Percentiles rank a stretch among this genome's conserved stretches.
Conservation (phyloP, 352 stramenopile species). For the Globisporangium nagaii region DNA sequence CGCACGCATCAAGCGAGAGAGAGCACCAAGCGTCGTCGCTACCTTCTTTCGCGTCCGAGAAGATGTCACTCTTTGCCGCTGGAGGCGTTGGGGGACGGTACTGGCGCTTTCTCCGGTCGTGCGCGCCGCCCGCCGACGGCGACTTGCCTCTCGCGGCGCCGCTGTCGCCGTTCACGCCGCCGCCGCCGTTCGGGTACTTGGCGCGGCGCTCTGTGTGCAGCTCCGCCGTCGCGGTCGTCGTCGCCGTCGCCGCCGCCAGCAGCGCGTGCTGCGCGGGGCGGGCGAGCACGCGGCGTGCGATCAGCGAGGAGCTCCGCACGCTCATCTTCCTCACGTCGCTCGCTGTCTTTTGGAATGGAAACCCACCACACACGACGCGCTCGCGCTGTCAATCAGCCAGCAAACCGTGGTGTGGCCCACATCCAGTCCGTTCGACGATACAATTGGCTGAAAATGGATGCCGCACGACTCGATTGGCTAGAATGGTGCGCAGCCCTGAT, state of each 20-base stretch:
- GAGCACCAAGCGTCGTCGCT: not conserved
- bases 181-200: conserved; percentile 6
- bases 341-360: not conserved
- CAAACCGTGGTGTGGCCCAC: not conserved
- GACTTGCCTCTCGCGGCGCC: not conserved
- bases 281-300: conserved; percentile 10
- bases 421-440: too few relatives aligned
- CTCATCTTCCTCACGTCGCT: not conserved
- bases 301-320: conserved; percentile 8
- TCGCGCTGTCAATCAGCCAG: not conserved
- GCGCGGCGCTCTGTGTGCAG: conserved; percentile 12
- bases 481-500: too few relatives aligned
- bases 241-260: not conserved
- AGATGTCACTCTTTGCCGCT: conserved; percentile 2
- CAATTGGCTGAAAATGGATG: conserved; percentile 2
- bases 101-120: conserved; percentile 17
- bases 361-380: too few relatives aligned
- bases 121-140: not conserved
- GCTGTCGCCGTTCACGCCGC: not conserved
- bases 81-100: conserved; percentile 1
- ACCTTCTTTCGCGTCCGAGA: conserved; percentile 9
- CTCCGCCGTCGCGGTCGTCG: not conserved
- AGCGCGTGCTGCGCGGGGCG: conserved; percentile 1
- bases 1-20: not conserved
- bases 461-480: too few relatives aligned